Evolutionary conservation across 116 monocot genomes (phyloP).

Genomic region (Iris pallida): DNA sequence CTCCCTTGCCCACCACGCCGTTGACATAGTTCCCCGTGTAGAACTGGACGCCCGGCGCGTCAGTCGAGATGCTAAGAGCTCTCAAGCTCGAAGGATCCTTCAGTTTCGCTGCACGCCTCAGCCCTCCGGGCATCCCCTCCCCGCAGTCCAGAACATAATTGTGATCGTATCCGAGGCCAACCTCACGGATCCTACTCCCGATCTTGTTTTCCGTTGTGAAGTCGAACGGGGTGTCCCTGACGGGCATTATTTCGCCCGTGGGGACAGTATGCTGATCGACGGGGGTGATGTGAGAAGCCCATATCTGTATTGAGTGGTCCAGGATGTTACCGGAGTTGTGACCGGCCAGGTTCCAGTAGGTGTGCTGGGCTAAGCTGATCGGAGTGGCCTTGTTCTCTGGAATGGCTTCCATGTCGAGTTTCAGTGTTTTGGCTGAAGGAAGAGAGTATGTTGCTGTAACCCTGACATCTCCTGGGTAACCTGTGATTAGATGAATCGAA

Average conservation of each 20-base stretch:
- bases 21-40: conserved; percentile 74
- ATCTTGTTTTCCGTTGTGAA: conserved; percentile 9
- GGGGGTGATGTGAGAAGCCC: conserved; percentile 5
- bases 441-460: conserved; percentile 17
- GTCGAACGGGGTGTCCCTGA: conserved; percentile 12
- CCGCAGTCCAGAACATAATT: conserved; percentile 15
- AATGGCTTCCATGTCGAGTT: conserved; percentile 13
- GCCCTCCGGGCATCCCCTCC: conserved; percentile 6
- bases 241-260: conserved; percentile 13
- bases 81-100: conserved; percentile 38
- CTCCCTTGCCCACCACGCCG: conserved; percentile 60
- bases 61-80: conserved; percentile 40
- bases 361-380: conserved; percentile 21
- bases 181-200: conserved; percentile 8
- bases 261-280: conserved; percentile 16
- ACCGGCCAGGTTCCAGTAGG: conserved; percentile 23
- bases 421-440: neutral
- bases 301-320: conserved; percentile 12
- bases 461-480: conserved; percentile 20
- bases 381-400: conserved; percentile 11
- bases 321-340: conserved; percentile 20
- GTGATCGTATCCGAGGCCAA: conserved; percentile 11
- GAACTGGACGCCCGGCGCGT: conserved; percentile 71
- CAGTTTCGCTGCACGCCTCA: conserved; percentile 10
- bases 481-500: neutral